Conservation (phyloP, 2,329 filamentous ascomycete species). For the Rutstroemia sp. region DNA sequence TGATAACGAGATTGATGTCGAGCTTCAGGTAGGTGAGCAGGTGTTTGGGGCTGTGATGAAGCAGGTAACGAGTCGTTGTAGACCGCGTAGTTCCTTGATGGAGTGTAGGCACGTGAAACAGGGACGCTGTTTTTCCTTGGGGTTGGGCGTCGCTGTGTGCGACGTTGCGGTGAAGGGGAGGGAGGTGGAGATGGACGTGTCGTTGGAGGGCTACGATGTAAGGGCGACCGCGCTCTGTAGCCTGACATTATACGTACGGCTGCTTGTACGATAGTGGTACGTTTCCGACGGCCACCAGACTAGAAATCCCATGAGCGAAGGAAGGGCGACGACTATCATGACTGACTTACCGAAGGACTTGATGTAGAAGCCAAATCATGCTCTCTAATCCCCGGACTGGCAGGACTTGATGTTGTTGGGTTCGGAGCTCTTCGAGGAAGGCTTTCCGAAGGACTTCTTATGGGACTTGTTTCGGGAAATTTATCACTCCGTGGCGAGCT, state of each 20-base stretch:
- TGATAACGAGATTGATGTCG: constrained; percentile 38
- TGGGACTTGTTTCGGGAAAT: constrained; percentile 8
- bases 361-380: not conserved
- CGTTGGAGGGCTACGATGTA: constrained; percentile 9
- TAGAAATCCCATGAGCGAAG: not conserved
- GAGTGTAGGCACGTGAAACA: constrained; percentile 16
- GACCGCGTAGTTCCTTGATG: constrained; percentile 30
- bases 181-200: constrained; percentile 9
- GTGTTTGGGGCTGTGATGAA: constrained; percentile 42
- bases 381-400: not conserved
- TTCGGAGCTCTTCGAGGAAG: not conserved
- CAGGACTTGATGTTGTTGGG: not conserved
- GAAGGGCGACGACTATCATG: not conserved
- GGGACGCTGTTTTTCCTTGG: not conserved
- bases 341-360: constrained; percentile 1
- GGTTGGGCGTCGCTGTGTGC: constrained; percentile 1
- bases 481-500: constrained; percentile 1
- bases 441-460: constrained; percentile 8
- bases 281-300: constrained; percentile 7
- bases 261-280: constrained; percentile 6
- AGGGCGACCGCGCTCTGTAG: constrained; percentile 15
- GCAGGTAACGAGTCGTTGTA: constrained; percentile 41
- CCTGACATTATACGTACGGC: constrained; percentile 12
- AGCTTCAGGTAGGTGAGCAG: constrained; percentile 41
- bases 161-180: constrained; percentile 14